Base-by-base conservation (phyloP, 306 rosid genomes). In the Pyrus betulifolia region DNA sequence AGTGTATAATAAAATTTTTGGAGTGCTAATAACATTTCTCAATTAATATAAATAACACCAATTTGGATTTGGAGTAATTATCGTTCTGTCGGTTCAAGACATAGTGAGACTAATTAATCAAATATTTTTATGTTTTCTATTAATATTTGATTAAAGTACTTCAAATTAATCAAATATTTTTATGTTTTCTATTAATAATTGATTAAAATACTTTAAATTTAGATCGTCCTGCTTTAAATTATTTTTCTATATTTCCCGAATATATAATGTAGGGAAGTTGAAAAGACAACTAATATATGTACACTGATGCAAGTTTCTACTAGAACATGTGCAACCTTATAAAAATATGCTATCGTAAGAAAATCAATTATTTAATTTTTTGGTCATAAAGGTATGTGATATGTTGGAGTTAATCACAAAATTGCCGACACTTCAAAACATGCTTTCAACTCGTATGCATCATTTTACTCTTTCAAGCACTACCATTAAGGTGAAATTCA, bases 281-380 rank as follows among this genome's bases (percentile, higher is more conserved):
- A 60, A 58, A 9, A n/a, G 83, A 75, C 81, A 75, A 60, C 46
- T 69, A 52, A 66, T 80, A 49, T 17, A n/a, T 42, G 12, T 61
- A 40, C 21, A n/a, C 4, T 63, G 19, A 44, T 38, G 73, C 18
- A 52, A 17, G 58, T 49, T 23, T 27, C 66, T 23, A 28, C 30
- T 15, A 31, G 67, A 49, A 30, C 44, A 67, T 25, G 51, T 76
- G 74, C 40, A 44, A 54, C 65, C 25, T 44, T 31, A 12, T 31
- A 59, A 21, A 61, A 44, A 46, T 46, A 61, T 63, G 54, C 57
- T 71, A 6, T 28, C 28, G 42, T 44, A 66, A 79, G 59, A 25
- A 46, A 71, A 38, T 71, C 76, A 19, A 10, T 55, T 33, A 22
- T n/a, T 7, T 14, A 58, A 18, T 1, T 57, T 58, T 58, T 38